These are phyloP conservation scores for Knoxia roxburghii DNA, from an alignment of 257 asterid genomes.

Conservation along the genomic window DNA sequence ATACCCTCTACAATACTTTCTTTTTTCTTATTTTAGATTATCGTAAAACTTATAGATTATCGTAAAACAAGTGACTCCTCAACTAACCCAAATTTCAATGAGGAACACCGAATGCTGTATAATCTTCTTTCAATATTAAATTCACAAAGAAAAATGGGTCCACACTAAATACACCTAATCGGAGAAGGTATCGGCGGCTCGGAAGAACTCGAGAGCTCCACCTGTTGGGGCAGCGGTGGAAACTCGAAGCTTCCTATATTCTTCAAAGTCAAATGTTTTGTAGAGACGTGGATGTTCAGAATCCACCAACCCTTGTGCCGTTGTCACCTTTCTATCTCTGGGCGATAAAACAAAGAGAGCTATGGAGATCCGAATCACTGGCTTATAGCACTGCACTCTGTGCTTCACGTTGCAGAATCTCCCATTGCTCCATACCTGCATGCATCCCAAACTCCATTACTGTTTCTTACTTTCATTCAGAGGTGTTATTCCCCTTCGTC, in stretches of 20 bases:
- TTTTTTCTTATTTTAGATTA: too few species aligned
- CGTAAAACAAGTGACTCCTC: too few species aligned
- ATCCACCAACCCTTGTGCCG: slow-evolving; percentile 37
- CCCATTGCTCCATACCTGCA: slow-evolving; percentile 62
- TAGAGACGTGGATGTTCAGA: slow-evolving; percentile 37
- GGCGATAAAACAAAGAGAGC: slow-evolving; percentile 53
- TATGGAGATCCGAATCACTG: slow-evolving; percentile 33
- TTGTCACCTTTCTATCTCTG: slow-evolving; percentile 31
- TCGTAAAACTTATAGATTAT: too few species aligned
- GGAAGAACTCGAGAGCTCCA: slow-evolving; percentile 31
- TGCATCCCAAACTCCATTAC: neutral
- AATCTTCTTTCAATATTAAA: too few species aligned
- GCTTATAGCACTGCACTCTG: slow-evolving; percentile 48
- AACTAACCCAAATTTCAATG: too few species aligned
- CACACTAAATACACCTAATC: too few species aligned
- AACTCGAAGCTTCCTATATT: slow-evolving; percentile 14
- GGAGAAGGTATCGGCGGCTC: neutral
- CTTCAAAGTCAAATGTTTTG: slow-evolving; percentile 37
- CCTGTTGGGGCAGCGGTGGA: slow-evolving; percentile 26
- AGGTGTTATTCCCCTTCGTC: too few species aligned
- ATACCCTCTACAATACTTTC: too few species aligned
- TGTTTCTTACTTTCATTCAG: too few species aligned
- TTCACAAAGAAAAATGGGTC: too few species aligned
- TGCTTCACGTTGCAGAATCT: slow-evolving; percentile 60
- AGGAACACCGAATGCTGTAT: too few species aligned